Percentiles rank a stretch among this genome's conserved stretches.
Evolutionary conservation across 164 flowering plant species (phyloP).

Genomic region (Houttuynia cordata): DNA sequence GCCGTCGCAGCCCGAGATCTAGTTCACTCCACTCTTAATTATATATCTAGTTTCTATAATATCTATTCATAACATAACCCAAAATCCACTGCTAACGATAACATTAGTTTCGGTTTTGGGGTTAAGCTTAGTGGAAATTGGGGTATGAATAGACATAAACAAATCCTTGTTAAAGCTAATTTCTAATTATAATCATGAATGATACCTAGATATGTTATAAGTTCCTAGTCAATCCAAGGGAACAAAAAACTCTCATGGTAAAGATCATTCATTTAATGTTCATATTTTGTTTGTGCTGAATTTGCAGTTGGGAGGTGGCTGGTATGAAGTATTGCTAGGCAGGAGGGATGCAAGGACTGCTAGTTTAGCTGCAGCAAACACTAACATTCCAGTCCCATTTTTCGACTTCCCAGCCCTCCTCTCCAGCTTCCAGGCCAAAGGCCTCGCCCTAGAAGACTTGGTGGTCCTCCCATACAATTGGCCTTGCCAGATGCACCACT

Average conservation of each 20-base stretch:
- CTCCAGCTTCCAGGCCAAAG: conserved; percentile 15
- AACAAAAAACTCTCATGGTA: too few species aligned
- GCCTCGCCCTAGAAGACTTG: conserved; percentile 17
- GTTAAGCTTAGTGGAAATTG: too few species aligned
- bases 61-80: too few species aligned
- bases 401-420: conserved; percentile 15
- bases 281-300: not conserved
- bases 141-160: too few species aligned
- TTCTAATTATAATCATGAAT: too few species aligned
- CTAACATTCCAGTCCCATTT: conserved; percentile 18
- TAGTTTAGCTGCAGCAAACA: conserved; percentile 16
- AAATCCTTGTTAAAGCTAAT: too few species aligned
- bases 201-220: too few species aligned
- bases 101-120: too few species aligned
- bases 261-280: not conserved
- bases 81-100: too few species aligned
- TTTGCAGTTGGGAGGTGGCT: conserved; percentile 26
- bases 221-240: too few species aligned
- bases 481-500: conserved; percentile 16
- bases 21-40: not conserved
- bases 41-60: not conserved
- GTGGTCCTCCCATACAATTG: conserved; percentile 24
- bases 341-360: conserved; percentile 26
- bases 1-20: conserved; percentile 14
- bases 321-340: conserved; percentile 20